Conservation (phyloP, 306 rosid species). For the Malus domestica region DNA sequence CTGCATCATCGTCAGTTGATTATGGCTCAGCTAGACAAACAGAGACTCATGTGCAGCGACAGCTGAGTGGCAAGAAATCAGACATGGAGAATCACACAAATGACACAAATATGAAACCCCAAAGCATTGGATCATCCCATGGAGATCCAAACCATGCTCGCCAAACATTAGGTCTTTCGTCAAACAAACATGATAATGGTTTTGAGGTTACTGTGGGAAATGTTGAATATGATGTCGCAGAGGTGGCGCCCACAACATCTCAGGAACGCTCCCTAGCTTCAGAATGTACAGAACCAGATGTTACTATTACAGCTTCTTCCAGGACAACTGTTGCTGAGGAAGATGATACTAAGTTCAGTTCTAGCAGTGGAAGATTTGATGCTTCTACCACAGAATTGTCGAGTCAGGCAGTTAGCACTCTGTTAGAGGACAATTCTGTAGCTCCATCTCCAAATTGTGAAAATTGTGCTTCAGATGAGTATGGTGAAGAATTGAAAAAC, state of each 20-base stretch:
- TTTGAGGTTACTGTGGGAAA: slow-evolving; percentile 27
- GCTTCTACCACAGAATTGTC: slow-evolving; percentile 32
- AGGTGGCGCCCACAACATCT: slow-evolving; percentile 25
- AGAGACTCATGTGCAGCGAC: slow-evolving; percentile 51
- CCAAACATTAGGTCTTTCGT: slow-evolving; percentile 27
- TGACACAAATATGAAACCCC: slow-evolving; percentile 40
- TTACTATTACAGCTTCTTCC: slow-evolving; percentile 22
- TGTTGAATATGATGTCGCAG: slow-evolving; percentile 24
- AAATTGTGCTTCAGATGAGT: slow-evolving; percentile 25
- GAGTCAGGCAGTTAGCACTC: slow-evolving; percentile 21
- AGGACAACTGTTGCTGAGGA: slow-evolving; percentile 28
- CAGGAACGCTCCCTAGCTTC: slow-evolving; percentile 29
- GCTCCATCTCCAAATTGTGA: slow-evolving; percentile 27
- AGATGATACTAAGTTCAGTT: slow-evolving; percentile 31
- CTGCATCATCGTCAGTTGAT: slow-evolving; percentile 73
- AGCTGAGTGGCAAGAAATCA: slow-evolving; percentile 45
- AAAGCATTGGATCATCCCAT: slow-evolving; percentile 28
- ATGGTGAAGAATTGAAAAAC: slow-evolving; percentile 31
- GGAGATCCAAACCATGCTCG: slow-evolving; percentile 35
- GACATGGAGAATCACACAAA: slow-evolving; percentile 30
- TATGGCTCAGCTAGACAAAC: slow-evolving; percentile 47
- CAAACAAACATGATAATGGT: slow-evolving; percentile 28
- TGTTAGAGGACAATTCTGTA: slow-evolving; percentile 25
- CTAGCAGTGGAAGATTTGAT: slow-evolving; percentile 26
- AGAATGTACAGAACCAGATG: slow-evolving; percentile 31